phyloP scores from a whole-genome alignment of 228 moss, liverwort and hornwort genomes.

The Sphagnum fallax region DNA sequence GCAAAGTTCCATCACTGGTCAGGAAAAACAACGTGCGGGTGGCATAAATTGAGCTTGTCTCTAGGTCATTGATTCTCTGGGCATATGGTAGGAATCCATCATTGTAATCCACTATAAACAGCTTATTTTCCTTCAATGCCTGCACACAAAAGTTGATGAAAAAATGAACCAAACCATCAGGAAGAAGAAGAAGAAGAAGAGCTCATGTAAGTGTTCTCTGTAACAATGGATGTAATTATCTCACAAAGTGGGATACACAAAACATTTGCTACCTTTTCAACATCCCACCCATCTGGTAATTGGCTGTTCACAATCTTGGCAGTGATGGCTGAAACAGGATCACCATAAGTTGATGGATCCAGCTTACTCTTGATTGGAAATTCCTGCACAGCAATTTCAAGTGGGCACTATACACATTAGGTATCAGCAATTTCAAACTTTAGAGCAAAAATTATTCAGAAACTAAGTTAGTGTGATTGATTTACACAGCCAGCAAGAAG shows the following conservation, averaged over 20 bases:
- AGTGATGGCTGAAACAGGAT: slow-evolving; percentile 33
- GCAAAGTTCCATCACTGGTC: slow-evolving; percentile 20
- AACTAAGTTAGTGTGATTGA: too few relatives aligned
- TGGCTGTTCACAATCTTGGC: slow-evolving; percentile 4
- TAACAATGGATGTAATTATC: too few relatives aligned
- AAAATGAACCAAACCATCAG: too few relatives aligned
- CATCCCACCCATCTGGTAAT: slow-evolving; percentile 36
- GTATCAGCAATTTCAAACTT: too few relatives aligned
- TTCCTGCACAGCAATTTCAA: slow-evolving; percentile 17
- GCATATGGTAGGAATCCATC: slow-evolving; percentile 41
- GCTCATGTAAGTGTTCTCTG: too few relatives aligned
- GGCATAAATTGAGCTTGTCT: slow-evolving; percentile 18
- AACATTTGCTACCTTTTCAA: slow-evolving; percentile 1
- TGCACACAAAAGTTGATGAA: slow-evolving; percentile 6
- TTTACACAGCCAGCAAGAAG: too few relatives aligned
- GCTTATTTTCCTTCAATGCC: slow-evolving; percentile 38
- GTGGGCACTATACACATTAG: too few relatives aligned
- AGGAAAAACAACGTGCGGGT: slow-evolving; percentile 33
- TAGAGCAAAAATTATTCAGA: too few relatives aligned
- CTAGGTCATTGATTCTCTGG: slow-evolving; percentile 19
- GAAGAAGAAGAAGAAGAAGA: too few relatives aligned
- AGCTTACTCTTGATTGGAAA: slow-evolving; percentile 49
- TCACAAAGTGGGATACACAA: too few relatives aligned
- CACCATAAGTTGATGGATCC: slow-evolving; percentile 31
- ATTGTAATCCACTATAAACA: slow-evolving; percentile 47